Base-by-base conservation (phyloP, 2,329 filamentous ascomycete genomes). In the Ascochyta clinopodiicola region DNA sequence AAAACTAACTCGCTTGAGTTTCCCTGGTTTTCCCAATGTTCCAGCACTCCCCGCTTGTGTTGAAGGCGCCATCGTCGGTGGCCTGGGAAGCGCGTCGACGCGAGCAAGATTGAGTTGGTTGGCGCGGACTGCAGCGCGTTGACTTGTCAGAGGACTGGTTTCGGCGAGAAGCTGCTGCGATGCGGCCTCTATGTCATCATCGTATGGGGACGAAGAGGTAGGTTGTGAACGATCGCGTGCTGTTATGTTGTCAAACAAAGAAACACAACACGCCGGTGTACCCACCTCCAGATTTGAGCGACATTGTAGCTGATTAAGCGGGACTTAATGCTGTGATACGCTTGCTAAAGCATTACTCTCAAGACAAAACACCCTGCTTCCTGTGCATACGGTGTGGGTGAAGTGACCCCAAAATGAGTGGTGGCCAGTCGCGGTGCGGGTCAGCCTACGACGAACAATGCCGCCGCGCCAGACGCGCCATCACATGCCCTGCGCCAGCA, bases 101-200 rank as follows among this genome's bases (percentile, higher is more conserved):
- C 70, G 69, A 24, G 69, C 71, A 17, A 66, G 62, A 52, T 75
- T 75, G 29, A 75, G 63, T 3, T 72, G 63, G 32, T 43, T 59
- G 22, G 69, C 69, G 51, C 55, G 32, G 9, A 64, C 53, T 12
- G 67, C 61, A 2, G 64, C 57, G 36, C 61, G 35, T 2, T 29
- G 24, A 29, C 37, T 31, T 46, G 19, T 37, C 24, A 42, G 42
- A 34, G 52, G 52, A 51, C 52, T 56, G 36, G 25, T 51, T 25
- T 73, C 69, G 36, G 51, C 35, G 50, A 64, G 57, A 17, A 71
- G 61, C 45, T 74, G 68, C 44, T 64, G 60, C 19, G 54, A 57
- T 21, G 69, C 69, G 6, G 62, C 51, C 31, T 68, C 62, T 31
- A 55, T 47, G 32, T 63, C 60, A 24, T 21, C 38, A 32, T 32